Evolutionary conservation across 1,139 yeast genomes (phyloP).

Genomic region (Candida tropicalis): DNA sequence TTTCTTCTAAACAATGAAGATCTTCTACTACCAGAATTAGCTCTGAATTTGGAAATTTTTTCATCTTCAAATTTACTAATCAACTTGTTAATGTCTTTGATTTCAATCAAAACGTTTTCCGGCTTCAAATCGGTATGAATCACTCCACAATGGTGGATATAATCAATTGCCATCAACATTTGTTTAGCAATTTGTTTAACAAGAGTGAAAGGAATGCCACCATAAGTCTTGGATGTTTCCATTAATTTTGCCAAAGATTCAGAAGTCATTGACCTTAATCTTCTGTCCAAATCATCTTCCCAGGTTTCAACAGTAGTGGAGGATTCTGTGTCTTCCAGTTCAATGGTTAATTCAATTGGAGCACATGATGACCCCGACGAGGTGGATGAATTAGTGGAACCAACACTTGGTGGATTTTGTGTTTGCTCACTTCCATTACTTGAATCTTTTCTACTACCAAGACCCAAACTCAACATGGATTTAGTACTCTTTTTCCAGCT

Average conservation of each 20-base stretch:
- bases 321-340: slow-evolving; percentile 14
- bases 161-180: slow-evolving; percentile 40
- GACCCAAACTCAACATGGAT: slow-evolving; percentile 30
- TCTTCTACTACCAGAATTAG: slow-evolving; percentile 11
- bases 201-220: slow-evolving; percentile 40
- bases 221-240: slow-evolving; percentile 19
- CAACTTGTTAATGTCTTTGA: slow-evolving; percentile 39
- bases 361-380: slow-evolving; percentile 12
- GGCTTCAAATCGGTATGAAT: slow-evolving; percentile 50
- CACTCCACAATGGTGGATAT: slow-evolving; percentile 45
- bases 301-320: slow-evolving; percentile 11
- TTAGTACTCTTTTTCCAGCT: slow-evolving; percentile 25
- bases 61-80: slow-evolving; percentile 38
- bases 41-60: slow-evolving; percentile 21
- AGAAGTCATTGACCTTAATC: slow-evolving; percentile 17
- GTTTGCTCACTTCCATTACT: background rate
- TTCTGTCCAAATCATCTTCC: slow-evolving; percentile 13
- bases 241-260: slow-evolving; percentile 20
- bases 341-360: slow-evolving; percentile 12
- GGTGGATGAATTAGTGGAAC: slow-evolving; percentile 8
- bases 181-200: slow-evolving; percentile 44
- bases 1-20: slow-evolving; percentile 11
- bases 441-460: slow-evolving; percentile 17
- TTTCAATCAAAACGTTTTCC: slow-evolving; percentile 44
- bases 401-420: background rate